These are phyloP conservation scores for Starmerella apicola DNA, from an alignment of 805 yeast genomes.

Conservation along the genomic window DNA sequence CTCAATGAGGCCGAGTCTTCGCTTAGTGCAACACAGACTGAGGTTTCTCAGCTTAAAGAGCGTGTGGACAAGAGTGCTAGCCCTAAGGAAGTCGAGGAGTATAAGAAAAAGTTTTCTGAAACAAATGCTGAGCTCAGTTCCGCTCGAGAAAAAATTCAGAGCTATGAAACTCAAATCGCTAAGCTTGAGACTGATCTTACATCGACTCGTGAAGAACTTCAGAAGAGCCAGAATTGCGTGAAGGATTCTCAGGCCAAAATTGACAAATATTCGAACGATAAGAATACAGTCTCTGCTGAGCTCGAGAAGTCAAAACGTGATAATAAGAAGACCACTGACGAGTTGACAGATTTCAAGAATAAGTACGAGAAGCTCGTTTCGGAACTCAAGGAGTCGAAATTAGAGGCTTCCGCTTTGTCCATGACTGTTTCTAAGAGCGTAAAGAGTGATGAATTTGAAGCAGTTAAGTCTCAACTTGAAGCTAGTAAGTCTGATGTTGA, in stretches of 20 bases:
- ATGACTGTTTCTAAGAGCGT: slow-evolving; percentile 29
- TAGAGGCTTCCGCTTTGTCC: slow-evolving; percentile 31
- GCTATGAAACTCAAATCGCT: not conserved
- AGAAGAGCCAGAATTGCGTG: not conserved
- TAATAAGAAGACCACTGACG: slow-evolving; percentile 2
- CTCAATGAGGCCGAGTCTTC: not conserved
- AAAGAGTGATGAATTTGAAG: not conserved
- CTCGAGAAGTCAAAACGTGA: not conserved
- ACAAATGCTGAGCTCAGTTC: slow-evolving; percentile 23
- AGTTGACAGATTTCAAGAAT: slow-evolving; percentile 17
- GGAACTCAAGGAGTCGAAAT: no score
- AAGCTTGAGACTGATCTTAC: not conserved
- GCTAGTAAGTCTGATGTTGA: not conserved
- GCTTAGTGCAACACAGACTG: not conserved
- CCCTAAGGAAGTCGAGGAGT: slow-evolving; percentile 13
- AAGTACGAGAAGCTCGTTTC: slow-evolving; percentile 12
- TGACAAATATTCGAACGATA: no score
- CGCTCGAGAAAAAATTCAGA: not conserved
- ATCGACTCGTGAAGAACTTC: not conserved
- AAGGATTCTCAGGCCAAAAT: no score
- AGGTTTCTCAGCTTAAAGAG: slow-evolving; percentile 3
- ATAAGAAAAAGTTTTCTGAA: slow-evolving; percentile 19
- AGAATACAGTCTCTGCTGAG: not conserved
- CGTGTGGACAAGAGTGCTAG: slow-evolving; percentile 4
- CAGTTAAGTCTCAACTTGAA: not conserved